Evolutionary conservation across 257 asterid genomes (phyloP), one percentile per base, ranked within the genome.

Genomic region (Eucommia ulmoides): DNA sequence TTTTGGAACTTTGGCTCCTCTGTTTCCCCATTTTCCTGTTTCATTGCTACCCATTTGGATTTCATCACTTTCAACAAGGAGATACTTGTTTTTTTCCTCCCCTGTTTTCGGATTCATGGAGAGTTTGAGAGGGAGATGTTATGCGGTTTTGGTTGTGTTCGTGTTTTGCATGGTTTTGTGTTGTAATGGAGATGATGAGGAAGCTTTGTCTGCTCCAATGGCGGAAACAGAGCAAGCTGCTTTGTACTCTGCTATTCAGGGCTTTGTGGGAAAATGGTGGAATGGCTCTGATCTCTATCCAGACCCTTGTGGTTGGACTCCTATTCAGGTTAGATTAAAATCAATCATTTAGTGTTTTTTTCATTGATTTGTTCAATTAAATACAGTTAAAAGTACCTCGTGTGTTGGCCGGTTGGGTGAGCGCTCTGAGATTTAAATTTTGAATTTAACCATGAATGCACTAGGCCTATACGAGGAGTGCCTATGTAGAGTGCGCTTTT

Each of bases 271-370:
- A 10, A 72, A 70, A 53, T 79, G 93, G 94, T 91, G 99, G 99
- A 91, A 91, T 63, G 99, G 99, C 14, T 91, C 96, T 33, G 96
- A 91, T 79, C 96, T 91, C 49, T 91, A 78, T 74, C 96, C 99
- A 24, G 99, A 91, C 77, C 99, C 99, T 20, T 91, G 99, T 72
- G 99, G 99, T 24, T 91, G 99, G 96, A 91, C 96, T 29, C 99
- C 99, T 2, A 83, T 91, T 12, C 96, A 79, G 95, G 99, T 79
- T 21, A n/a, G 8, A 16, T 42, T 42, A 16, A n/a, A n/a, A 14
- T 29, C 12, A 29, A 29, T 6, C 12, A 29, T 29, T 29, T 29
- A 4, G 38, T 26, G 38, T 26, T 26, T 26, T 4, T 26, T 6
- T 26, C 6, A 6, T 26, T 26, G 12, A 26, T 12, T 4, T 26